phyloP scores from a whole-genome alignment of 1,139 yeast genomes.

The Sugiyamaella japonica region DNA sequence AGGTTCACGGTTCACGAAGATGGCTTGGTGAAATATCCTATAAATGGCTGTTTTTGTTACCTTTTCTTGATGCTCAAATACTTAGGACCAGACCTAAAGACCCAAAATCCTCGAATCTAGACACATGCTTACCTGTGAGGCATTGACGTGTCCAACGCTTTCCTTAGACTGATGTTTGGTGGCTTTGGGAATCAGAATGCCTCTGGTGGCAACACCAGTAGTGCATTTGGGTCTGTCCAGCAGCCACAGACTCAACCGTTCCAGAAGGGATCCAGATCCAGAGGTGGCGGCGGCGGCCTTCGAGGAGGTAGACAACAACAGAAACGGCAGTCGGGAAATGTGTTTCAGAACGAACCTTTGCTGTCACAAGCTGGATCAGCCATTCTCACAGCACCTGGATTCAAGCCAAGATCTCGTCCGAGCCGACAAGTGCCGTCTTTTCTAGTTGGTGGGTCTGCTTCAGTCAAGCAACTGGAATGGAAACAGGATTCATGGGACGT shows the following conservation, averaged over 20 bases:
- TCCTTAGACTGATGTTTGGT: slow-evolving; percentile 4
- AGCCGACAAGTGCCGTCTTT: slow-evolving; percentile 7
- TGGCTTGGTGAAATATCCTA: neutral
- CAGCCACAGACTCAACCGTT: neutral
- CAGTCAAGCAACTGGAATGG: slow-evolving; percentile 14
- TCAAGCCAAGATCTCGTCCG: slow-evolving; percentile 14
- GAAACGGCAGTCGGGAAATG: slow-evolving; percentile 1
- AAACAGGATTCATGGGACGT: slow-evolving; percentile 51
- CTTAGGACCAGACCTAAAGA: no score
- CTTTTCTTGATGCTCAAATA: no score
- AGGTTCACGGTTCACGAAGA: no score
- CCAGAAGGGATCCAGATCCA: neutral
- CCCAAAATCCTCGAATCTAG: no score
- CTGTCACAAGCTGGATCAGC: neutral
- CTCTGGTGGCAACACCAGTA: slow-evolving; percentile 1
- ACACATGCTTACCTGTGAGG: neutral
- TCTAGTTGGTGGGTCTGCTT: neutral
- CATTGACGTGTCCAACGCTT: neutral
- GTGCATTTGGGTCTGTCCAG: neutral
- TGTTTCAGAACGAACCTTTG: slow-evolving; percentile 4
- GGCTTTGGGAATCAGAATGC: neutral
- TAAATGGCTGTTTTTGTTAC: neutral
- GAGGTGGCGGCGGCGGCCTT: slow-evolving; percentile 2
- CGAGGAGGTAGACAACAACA: slow-evolving; percentile 11
- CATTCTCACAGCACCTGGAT: slow-evolving; percentile 10